A percentile compares a stretch with the other conserved stretches of the same genome.
Conservation (phyloP, 108 stramenopile species). For the Conticribra weissflogii region DNA sequence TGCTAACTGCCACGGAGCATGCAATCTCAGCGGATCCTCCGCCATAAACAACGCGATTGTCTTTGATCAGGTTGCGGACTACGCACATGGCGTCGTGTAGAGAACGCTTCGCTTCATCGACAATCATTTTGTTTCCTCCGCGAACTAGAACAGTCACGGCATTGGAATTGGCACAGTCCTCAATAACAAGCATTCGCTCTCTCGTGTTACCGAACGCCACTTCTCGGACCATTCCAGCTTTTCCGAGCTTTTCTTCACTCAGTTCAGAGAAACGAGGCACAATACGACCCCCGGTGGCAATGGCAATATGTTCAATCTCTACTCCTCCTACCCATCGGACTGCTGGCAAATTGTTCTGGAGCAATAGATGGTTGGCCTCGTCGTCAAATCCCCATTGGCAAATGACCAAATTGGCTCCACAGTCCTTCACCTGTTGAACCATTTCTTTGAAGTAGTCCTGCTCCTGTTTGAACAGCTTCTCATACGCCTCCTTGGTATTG, state of each 20-base stretch:
- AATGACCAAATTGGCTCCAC: slow-evolving; percentile 95
- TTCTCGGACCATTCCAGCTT: slow-evolving; percentile 91
- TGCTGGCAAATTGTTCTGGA: slow-evolving; percentile 92
- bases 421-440: slow-evolving; percentile 98
- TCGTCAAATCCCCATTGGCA: slow-evolving; percentile 99
- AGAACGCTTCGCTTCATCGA: slow-evolving; percentile 99
- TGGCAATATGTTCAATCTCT: slow-evolving; percentile 99
- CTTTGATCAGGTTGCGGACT: slow-evolving; percentile 96
- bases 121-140: slow-evolving; percentile 99
- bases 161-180: slow-evolving; percentile 95
- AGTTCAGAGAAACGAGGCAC: slow-evolving; percentile 97
- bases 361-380: slow-evolving; percentile 96
- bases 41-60: slow-evolving; percentile 99
- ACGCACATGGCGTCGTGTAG: slow-evolving; percentile 99
- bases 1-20: slow-evolving; percentile 93
- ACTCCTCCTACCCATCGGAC: slow-evolving; percentile 99
- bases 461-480: slow-evolving; percentile 92
- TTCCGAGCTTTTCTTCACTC: slow-evolving; percentile 94
- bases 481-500: slow-evolving; percentile 94
- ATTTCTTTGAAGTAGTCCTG: slow-evolving; percentile 97
- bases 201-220: slow-evolving; percentile 97
- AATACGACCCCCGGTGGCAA: slow-evolving; percentile 99
- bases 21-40: slow-evolving; percentile 99
- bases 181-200: slow-evolving; percentile 96
- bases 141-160: slow-evolving; percentile 98